Conservation (phyloP, 805 yeast species). For the Alloascoidea africana region DNA sequence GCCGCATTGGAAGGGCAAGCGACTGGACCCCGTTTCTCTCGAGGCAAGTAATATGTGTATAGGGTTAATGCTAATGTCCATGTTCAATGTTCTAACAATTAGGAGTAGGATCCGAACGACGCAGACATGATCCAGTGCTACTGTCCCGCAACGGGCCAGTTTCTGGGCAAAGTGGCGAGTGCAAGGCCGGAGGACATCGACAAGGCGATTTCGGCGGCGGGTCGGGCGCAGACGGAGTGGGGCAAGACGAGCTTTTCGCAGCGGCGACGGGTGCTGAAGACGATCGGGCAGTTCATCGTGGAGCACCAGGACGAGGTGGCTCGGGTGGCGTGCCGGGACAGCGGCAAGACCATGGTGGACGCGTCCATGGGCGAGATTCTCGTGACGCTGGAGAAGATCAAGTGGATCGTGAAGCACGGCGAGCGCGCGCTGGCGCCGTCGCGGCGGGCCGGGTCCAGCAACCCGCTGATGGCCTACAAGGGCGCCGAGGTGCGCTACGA, state of each 20-base stretch:
- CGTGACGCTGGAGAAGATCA: conserved; percentile 85
- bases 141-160: conserved; percentile 95
- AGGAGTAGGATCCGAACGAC: conserved; percentile 31
- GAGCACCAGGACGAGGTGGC: conserved; percentile 80
- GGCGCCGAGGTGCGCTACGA: conserved; percentile 89
- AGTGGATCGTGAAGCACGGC: conserved; percentile 83
- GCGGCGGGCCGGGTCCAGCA: conserved; percentile 75
- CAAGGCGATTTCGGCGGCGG: conserved; percentile 34
- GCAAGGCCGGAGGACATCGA: conserved; percentile 62
- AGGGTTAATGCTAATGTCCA: neutral
- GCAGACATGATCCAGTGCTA: conserved; percentile 63
- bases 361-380: conserved; percentile 94
- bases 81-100: neutral
- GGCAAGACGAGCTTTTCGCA: conserved; percentile 38
- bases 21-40: conserved; percentile 51
- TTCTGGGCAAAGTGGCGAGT: conserved; percentile 55
- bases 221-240: conserved; percentile 39
- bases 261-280: conserved; percentile 54
- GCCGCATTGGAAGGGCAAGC: conserved; percentile 85
- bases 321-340: conserved; percentile 87
- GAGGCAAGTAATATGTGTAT: conserved; percentile 9
- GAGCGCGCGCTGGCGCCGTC: conserved; percentile 55
- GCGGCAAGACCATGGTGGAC: conserved; percentile 92
- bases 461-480: conserved; percentile 74
- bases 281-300: conserved; percentile 56